Conservation (phyloP, 352 stramenopile species). For the Pseudoperonospora humuli region DNA sequence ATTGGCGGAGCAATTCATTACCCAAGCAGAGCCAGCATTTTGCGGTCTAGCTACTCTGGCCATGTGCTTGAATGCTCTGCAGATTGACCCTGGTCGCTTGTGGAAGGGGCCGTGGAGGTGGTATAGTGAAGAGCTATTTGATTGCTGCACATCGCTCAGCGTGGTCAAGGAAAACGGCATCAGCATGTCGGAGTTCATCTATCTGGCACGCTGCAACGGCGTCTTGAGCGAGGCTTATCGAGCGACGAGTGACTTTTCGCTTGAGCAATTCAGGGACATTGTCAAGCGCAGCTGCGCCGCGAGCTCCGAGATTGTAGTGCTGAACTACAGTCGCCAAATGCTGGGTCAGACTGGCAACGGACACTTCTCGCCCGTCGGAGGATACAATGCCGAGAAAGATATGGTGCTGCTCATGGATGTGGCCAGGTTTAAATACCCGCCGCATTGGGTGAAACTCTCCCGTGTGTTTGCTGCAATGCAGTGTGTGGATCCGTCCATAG, state of each 20-base stretch:
- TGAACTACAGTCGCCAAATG: conserved; percentile 88
- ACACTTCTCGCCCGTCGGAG: conserved; percentile 95
- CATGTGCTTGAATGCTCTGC: conserved; percentile 73
- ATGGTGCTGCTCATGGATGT: conserved; percentile 95
- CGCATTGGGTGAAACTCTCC: conserved; percentile 70
- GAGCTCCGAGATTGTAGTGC: conserved; percentile 83
- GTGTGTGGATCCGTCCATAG: conserved; percentile 35
- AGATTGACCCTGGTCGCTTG: conserved; percentile 64
- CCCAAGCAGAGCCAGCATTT: conserved; percentile 88
- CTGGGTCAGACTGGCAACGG: conserved; percentile 92
- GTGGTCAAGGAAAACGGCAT: conserved; percentile 71
- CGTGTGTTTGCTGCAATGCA: conserved; percentile 49
- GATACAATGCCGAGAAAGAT: conserved; percentile 87
- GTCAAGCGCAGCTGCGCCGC: conserved; percentile 68
- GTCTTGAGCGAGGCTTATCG: conserved; percentile 40
- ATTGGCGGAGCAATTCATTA: conserved; percentile 85
- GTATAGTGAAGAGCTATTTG: conserved; percentile 80
- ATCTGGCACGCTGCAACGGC: conserved; percentile 53
- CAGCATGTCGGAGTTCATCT: conserved; percentile 63
- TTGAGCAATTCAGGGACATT: conserved; percentile 41
- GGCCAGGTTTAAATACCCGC: conserved; percentile 94
- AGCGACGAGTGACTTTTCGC: conserved; percentile 39
- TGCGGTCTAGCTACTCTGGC: conserved; percentile 82
- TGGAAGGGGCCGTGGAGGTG: conserved; percentile 79
- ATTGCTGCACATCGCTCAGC: conserved; percentile 68